Conservation (phyloP, 495 filamentous ascomycete species). For the Xanthoparmelia taractica region DNA sequence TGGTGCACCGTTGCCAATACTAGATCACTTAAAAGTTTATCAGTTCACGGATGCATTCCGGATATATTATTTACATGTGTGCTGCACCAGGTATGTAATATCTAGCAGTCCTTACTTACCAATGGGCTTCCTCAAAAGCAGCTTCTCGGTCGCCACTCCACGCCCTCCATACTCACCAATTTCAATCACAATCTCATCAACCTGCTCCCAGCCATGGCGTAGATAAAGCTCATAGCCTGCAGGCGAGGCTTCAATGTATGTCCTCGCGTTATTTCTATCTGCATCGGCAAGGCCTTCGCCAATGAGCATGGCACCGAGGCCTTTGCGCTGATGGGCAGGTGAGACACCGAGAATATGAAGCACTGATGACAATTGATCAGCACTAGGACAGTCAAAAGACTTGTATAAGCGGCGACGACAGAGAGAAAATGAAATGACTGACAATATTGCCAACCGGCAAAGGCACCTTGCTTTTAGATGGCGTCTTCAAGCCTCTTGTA, state of each 20-base stretch:
- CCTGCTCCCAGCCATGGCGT: conserved; percentile 43
- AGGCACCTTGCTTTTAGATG: neutral
- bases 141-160: neutral
- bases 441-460: neutral
- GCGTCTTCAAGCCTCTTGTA: too few species aligned
- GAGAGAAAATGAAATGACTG: neutral
- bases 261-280: conserved; percentile 38
- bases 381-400: neutral
- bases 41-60: too few species aligned
- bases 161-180: conserved; percentile 27
- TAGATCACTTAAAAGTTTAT: too few species aligned
- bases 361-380: conserved; percentile 7
- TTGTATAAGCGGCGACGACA: neutral
- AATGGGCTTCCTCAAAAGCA: conserved; percentile 1
- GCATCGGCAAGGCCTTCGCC: conserved; percentile 43
- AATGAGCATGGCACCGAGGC: conserved; percentile 42
- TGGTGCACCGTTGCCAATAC: too few species aligned
- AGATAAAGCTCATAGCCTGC: conserved; percentile 47
- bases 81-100: too few species aligned
- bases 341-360: conserved; percentile 40
- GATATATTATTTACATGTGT: too few species aligned
- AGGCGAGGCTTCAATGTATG: conserved; percentile 49
- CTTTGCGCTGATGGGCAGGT: conserved; percentile 42
- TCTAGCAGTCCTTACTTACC: neutral
- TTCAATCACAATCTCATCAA: conserved; percentile 36